Evolutionary conservation across 2,329 filamentous ascomycete species (phyloP).

Genomic region (Aphanocladium album): DNA sequence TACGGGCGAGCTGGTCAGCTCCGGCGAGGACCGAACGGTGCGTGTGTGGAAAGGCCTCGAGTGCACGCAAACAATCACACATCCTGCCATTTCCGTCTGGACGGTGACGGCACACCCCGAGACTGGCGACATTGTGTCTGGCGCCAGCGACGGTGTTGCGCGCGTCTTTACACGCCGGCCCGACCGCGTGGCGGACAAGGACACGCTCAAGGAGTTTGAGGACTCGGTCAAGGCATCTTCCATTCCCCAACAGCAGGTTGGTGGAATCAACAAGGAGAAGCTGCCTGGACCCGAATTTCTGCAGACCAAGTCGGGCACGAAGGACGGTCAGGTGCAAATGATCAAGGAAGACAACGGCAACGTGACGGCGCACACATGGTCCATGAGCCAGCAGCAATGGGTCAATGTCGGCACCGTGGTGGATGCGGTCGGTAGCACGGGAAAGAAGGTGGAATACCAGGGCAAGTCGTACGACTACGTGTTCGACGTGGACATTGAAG

Average conservation of each 20-base stretch:
- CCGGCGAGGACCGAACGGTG: constrained; percentile 90
- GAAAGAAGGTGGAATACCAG: constrained; percentile 68
- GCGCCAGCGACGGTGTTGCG: constrained; percentile 81
- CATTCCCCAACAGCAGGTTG: constrained; percentile 81
- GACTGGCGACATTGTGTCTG: constrained; percentile 89
- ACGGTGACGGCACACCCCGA: constrained; percentile 74
- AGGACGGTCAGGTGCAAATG: constrained; percentile 93
- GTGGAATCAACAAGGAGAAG: constrained; percentile 84
- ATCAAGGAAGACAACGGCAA: constrained; percentile 77
- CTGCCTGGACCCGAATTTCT: constrained; percentile 86
- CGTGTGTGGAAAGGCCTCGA: constrained; percentile 78
- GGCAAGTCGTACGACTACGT: constrained; percentile 94
- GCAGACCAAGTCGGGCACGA: constrained; percentile 75
- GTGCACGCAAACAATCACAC: constrained; percentile 92
- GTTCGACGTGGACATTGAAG: constrained; percentile 94
- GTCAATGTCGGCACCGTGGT: constrained; percentile 91
- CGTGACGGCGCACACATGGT: constrained; percentile 87
- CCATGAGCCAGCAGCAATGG: constrained; percentile 66
- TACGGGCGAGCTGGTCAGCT: constrained; percentile 82
- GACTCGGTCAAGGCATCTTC: constrained; percentile 76
- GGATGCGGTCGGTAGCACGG: constrained; percentile 77
- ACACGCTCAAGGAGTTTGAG: constrained; percentile 69
- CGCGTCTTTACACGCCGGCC: constrained; percentile 74
- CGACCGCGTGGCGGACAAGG: constrained; percentile 64
- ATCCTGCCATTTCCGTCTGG: constrained; percentile 97